Evolutionary conservation across 805 yeast genomes (phyloP), one percentile per base, ranked within the genome.

Genomic region (Candida vartiovaarae): DNA sequence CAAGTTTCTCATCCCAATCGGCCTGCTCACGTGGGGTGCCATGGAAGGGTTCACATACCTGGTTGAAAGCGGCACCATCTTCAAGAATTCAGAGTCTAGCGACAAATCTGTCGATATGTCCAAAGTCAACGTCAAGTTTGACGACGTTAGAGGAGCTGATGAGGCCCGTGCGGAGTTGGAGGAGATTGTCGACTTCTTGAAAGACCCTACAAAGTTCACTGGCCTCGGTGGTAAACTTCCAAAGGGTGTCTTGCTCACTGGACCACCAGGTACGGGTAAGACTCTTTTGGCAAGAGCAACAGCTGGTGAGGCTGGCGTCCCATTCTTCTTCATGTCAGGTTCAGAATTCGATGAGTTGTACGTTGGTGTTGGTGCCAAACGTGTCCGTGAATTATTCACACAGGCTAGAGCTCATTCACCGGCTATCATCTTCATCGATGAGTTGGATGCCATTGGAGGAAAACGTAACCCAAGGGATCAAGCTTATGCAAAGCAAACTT

Each of bases 251-350:
- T 70, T 93, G 46, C 72, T 91, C 51, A 93, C 98, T 9, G 99
- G 99, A 38, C 99, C 99, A 33, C 99, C 99, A 35, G 99, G 99
- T 67, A 91, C 99, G 5, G 99, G 99, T 77, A 91, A 93, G 64
- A 93, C 99, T 1, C 71, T 91, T 53, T 75, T 93, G 51, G 98
- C 98, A 0, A 80, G 98, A 56, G 98, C 99, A 28, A 95, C 96
- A 29, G 99, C 99, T 6, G 98, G 98, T 51, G 98, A 91, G 66
- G 98, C 99, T 6, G 98, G 96, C 44, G 98, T 93, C 25, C 99
- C 98, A 36, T 93, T 93, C 61, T 91, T 90, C 67, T 91, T 91
- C 66, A 91, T 93, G 97, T 86, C 96, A 5, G 99, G 99, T 38
- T 87, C 96, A 1, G 99, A 93, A 63, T 93, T 93, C 61, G 99